Base-by-base conservation (phyloP, 2,329 filamentous ascomycete species). In the Claviceps africana region DNA sequence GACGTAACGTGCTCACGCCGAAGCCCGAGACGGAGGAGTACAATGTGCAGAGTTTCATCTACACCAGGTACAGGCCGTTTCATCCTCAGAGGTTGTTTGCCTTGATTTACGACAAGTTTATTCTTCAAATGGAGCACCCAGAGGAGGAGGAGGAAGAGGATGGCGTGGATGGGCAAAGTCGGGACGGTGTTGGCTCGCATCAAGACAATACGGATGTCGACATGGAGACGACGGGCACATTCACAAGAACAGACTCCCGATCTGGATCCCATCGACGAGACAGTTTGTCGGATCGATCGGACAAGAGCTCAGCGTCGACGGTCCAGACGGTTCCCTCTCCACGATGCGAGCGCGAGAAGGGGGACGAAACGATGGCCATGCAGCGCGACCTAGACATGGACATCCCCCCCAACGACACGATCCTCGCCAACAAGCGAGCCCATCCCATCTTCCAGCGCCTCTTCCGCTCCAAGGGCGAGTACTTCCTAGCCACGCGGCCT, bases 21-120 rank as follows among this genome's bases (percentile, higher is more conserved):
- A 85, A 79, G 61, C 84, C 83, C 0, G 83, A 87, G 66, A 86
- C 82, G 0, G 72, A 86, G 51, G 83, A 86, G 71, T 86, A 86
- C 60, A 82, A 81, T 8, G 82, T 88, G 11, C 76, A 79, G 37
- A 87, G 79, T 61, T 86, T 86, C 57, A 79, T 88, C 13, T 88
- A 88, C 62, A 71, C 73, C 1, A 76, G 79, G 0, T 71, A 77
- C 8, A 69, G 76, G 0, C 80, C 80, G 0, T 76, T 78, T 51
- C 71, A 77, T 42, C 75, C 75, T 0, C 62, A 62, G 1, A 62
- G 73, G 0, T 65, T 78, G 0, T 77, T 69, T 65, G 61, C 64
- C 0, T 59, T 73, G 21, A 55, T 77, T 1, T 68, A 72, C 33
- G 67, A 76, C 54, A 75, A 75, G 56, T 77, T 77, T 33, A 73